Evolutionary conservation across 495 filamentous ascomycete genomes (phyloP).

Genomic region (Xylaria scruposa): DNA sequence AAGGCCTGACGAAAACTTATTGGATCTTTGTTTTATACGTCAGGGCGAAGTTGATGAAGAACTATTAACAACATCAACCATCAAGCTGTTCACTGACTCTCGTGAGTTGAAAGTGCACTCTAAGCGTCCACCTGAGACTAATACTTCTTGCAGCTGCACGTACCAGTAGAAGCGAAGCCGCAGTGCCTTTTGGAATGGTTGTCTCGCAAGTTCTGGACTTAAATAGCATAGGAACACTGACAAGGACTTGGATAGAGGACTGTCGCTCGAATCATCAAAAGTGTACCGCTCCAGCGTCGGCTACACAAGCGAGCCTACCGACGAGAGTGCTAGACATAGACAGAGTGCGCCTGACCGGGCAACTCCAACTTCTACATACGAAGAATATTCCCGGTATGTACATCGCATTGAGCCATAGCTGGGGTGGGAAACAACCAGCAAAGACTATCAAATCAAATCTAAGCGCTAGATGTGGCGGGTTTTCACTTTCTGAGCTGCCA

Average conservation of each 20-base stretch:
- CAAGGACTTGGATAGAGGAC: constrained; percentile 3
- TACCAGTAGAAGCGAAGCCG: background rate
- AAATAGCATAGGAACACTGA: background rate
- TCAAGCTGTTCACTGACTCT: constrained; percentile 9
- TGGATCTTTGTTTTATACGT: background rate
- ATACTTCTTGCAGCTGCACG: background rate
- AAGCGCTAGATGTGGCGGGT: background rate
- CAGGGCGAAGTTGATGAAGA: constrained; percentile 11
- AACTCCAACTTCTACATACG: constrained; percentile 11
- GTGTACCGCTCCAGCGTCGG: background rate
- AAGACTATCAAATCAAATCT: constrained; percentile 13
- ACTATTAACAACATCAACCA: constrained; percentile 12
- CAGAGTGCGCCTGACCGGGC: background rate
- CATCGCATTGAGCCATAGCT: constrained; percentile 19
- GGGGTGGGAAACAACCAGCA: constrained; percentile 14
- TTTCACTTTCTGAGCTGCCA: constrained; percentile 4
- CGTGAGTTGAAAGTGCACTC: background rate
- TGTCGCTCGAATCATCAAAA: constrained; percentile 12
- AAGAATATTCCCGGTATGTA: background rate
- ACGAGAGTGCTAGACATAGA: constrained; percentile 15
- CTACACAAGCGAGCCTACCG: background rate
- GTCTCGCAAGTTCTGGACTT: background rate
- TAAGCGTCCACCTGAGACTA: background rate
- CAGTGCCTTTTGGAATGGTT: constrained; percentile 5
- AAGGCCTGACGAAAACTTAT: constrained; percentile 1